phyloP scores from a whole-genome alignment of 177 flowering plant genomes.

The Vitis hybrid region DNA sequence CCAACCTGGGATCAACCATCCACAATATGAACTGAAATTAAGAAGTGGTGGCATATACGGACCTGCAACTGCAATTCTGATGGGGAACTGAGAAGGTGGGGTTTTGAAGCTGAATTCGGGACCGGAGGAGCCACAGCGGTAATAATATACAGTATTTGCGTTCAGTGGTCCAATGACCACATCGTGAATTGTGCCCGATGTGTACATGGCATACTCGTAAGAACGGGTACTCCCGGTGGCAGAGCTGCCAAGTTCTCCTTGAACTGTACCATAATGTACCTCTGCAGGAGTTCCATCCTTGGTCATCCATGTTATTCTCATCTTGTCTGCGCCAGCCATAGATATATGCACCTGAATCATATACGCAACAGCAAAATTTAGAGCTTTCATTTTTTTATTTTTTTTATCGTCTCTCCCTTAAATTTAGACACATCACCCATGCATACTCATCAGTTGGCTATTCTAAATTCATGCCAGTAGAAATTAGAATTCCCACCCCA shows the following conservation, averaged over 20 bases:
- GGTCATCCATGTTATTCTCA: slow-evolving; percentile 87
- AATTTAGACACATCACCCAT: too few species aligned
- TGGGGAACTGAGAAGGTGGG: slow-evolving; percentile 69
- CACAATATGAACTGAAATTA: background rate
- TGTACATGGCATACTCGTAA: slow-evolving; percentile 42
- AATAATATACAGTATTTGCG: slow-evolving; percentile 54
- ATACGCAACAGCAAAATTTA: background rate
- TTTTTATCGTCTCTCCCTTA: background rate
- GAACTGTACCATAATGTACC: slow-evolving; percentile 56
- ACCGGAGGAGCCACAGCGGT: slow-evolving; percentile 39
- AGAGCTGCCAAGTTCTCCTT: slow-evolving; percentile 23
- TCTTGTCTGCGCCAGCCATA: slow-evolving; percentile 56
- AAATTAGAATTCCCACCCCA: too few species aligned
- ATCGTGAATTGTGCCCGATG: slow-evolving; percentile 67
- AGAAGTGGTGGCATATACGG: background rate
- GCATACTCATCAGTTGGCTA: too few species aligned
- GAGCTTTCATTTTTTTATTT: background rate
- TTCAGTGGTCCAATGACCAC: slow-evolving; percentile 64
- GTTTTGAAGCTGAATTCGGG: slow-evolving; percentile 60
- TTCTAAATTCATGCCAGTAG: too few species aligned
- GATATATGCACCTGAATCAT: slow-evolving; percentile 74
- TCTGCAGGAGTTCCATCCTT: slow-evolving; percentile 29
- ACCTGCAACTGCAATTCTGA: slow-evolving; percentile 67
- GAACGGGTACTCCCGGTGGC: slow-evolving; percentile 44
- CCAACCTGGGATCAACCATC: too few species aligned